Evolutionary conservation across 2,329 filamentous ascomycete species (phyloP), one percentile per base, ranked within the genome.

Genomic region (Monosporascus sp.): DNA sequence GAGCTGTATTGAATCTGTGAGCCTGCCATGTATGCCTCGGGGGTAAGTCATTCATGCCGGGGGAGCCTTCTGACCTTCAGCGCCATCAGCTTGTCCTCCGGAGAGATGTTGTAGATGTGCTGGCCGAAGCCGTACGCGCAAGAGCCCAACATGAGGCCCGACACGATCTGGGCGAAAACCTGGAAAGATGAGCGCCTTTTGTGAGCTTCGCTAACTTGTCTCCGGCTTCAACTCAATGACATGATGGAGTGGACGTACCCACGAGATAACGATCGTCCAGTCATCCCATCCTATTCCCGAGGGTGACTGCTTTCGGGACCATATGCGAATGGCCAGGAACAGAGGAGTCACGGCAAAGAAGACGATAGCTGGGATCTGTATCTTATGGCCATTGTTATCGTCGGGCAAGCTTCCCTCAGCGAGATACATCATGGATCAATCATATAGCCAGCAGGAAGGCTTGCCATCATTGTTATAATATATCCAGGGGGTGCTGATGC

Each of bases 291-390:
- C 69, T 38, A 76, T 36, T 2, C 69, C 69, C 4, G 67, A 69
- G 17, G 66, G 65, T 36, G 65, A 65, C 53, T 69, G 68, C 26
- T 74, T 54, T 17, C 74, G 69, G 49, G 71, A 71, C 66, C 70
- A 75, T 37, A 77, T 52, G 16, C 75, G 65, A 31, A 75, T 65
- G 6, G 52, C 56, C 2, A 77, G 59, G 48, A 77, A 73, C 1
- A 74, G 56, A 16, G 74, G 73, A 6, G 73, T 74, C 2, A 76
- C 19, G 48, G 69, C 59, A 50, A 76, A 74, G 63, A 78, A 77
- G 41, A 75, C 57, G 27, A 73, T 71, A 36, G 70, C 72, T 19
- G 74, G 72, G 17, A 67, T 61, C 22, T 67, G 63, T 37, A 76
- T 71, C 52, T 70, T 66, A 56, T 66, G 59, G 17, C 71, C 68